Evolutionary conservation across 2,329 filamentous ascomycete species (phyloP), one percentile per base, ranked within the genome.

Genomic region (Trichophyton verrucosum): DNA sequence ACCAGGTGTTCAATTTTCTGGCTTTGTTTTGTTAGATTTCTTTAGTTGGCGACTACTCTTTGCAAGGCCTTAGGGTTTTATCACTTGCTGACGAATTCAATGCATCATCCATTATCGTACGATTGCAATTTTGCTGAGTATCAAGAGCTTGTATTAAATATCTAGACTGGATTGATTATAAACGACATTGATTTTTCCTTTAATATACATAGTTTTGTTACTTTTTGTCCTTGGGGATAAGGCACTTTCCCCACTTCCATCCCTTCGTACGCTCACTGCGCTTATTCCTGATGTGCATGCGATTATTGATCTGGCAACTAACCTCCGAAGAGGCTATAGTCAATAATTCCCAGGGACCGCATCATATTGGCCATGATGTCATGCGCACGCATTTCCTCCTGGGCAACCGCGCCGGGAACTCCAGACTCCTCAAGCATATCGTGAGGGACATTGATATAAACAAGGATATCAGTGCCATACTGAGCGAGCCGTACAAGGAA

Each of bases 391-490:
- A 76, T 83, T 69, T 87, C 84, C 70, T 89, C 86, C 42, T 86
- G 81, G 4, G 81, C 82, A 67, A 86, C 81, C 58, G 85, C 86
- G 68, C 89, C 85, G 65, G 88, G 75, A 72, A 83, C 80, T 3
- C 86, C 87, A 68, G 82, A 81, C 70, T 82, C 85, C 15, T 85
- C 85, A 61, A 92, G 83, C 36, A 89, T 85, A 7, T 86, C 85
- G 72, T 94, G 87, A 30, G 91, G 92, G 56, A 95, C 88, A 74
- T 96, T 96, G 70, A 96, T 83, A 46, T 88, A 88, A 64, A 96
- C 84, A 55, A 96, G 77, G 44, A 97, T 76, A 73, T 97, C 92
- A 0, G 91, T 92, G 61, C 78, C 79, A 70, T 91, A 81, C 68
- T 82, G 81, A 73, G 86, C 86, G 55, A 97, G 79, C 15, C 92